phyloP scores from a whole-genome alignment of 2,329 filamentous ascomycete genomes.

The Trichophyton mentagrophytes region DNA sequence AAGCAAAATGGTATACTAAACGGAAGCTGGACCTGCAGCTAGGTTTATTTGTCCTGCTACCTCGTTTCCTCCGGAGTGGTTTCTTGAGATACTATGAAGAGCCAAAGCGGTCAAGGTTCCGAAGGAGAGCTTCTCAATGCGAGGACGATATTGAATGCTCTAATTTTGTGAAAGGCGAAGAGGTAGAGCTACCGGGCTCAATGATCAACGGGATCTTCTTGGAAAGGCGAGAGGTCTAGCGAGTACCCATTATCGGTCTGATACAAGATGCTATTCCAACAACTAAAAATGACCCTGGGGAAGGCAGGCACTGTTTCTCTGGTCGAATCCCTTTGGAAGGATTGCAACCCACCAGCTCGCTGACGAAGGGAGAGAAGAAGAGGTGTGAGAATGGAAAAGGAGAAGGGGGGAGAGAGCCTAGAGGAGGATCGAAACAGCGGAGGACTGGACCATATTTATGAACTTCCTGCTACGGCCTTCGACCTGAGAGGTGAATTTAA shows the following conservation, averaged over 20 bases:
- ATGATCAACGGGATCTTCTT: not conserved
- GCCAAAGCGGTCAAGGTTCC: not conserved
- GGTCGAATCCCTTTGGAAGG: not conserved
- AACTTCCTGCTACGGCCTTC: not conserved
- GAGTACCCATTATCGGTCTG: constrained; percentile 2
- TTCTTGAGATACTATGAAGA: not conserved
- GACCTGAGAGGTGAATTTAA: not conserved
- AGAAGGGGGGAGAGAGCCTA: not conserved
- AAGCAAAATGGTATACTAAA: not conserved
- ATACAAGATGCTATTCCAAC: not conserved
- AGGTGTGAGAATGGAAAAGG: not conserved
- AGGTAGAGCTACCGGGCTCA: constrained; percentile 2
- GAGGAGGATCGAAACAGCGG: not conserved
- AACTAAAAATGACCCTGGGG: constrained; percentile 8
- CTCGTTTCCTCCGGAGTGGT: not conserved
- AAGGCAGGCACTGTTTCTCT: not conserved
- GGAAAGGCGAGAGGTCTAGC: not conserved
- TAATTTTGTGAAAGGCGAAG: not conserved
- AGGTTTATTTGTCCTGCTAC: not conserved
- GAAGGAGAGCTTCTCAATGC: not conserved
- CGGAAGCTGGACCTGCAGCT: not conserved
- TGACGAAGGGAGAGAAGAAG: not conserved
- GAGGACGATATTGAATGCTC: not conserved
- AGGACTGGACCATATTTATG: constrained; percentile 2
- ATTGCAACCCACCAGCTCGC: not conserved